Base-by-base conservation (phyloP, 2,329 filamentous ascomycete genomes). In the Aureobasidium sp. region DNA sequence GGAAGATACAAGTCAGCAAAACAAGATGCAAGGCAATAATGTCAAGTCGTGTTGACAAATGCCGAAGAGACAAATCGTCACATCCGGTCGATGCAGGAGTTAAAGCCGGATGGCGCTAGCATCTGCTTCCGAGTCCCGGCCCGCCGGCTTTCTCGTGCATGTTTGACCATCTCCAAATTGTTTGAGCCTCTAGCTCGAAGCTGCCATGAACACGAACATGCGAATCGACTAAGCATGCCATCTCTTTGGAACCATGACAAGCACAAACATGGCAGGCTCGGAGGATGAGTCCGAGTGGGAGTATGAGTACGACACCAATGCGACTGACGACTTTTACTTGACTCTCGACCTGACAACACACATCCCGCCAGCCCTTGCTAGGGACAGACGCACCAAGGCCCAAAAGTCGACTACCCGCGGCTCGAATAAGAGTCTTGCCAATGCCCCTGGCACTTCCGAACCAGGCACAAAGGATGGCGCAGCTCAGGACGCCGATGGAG, bases 241-340 rank as follows among this genome's bases (percentile, higher is more conserved):
- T 55, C 36, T 27, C 51, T 29, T 17, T 20, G 51, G 51, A 55
- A 55, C 7, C 53, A 57, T 57, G 53, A 45, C 53, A 57, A 34
- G 53, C 53, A 39, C 42, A 48, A 48, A 59, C 31, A 48, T 48
- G 31, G 31, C 42, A 48, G 55, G 31, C 34, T 47, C 34, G 55
- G 61, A 63, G 36, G 62, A 64, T 48, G 51, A 61, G 29, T 64
- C 62, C 36, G 62, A 65, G 36, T 65, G 61, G 42, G 64, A 65
- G 41, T 64, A 62, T 42, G 67, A 73, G 39, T 70, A 75, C 17
- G 76, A 78, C n/a, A 75, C 73, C 57, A 81, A 78, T 29, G 82
- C 82, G 73, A 82, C 82, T 69, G 67, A 86, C 76, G 79, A 81
- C 62, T 81, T 84, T 67, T 85, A 84, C 69, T 76, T 87, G 61